Conservation (phyloP, 306 rosid genomes). For the Castanopsis chinensis region DNA sequence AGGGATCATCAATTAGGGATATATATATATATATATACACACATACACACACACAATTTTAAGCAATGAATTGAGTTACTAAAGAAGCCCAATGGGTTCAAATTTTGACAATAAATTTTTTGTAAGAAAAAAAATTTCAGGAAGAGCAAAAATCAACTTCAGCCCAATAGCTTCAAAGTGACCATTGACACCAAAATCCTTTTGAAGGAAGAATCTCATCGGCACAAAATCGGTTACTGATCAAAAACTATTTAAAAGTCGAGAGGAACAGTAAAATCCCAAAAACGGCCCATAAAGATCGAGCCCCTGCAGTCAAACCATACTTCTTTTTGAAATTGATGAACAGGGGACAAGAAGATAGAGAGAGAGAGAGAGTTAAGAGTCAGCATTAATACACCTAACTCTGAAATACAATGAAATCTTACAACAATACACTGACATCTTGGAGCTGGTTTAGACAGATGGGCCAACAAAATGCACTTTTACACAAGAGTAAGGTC, state of each 20-base stretch:
- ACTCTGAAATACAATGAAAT: constrained; percentile 5
- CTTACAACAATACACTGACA: not conserved
- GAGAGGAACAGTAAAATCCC: constrained; percentile 13
- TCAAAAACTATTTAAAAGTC: constrained; percentile 16
- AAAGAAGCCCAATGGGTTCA: not conserved
- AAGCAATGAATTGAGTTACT: not conserved
- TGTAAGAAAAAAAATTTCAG: not conserved
- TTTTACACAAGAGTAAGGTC: not conserved
- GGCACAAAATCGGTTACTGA: not conserved
- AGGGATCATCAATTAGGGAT: not conserved
- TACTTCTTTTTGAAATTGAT: not conserved
- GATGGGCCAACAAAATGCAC: not conserved
- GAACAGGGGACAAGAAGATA: not conserved
- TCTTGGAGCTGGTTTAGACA: no score
- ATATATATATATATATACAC: no score
- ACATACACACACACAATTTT: not conserved
- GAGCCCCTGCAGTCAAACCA: constrained; percentile 8
- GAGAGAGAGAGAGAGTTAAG: no score
- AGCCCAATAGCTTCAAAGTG: not conserved
- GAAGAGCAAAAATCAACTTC: not conserved
- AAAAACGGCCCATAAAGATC: constrained; percentile 6
- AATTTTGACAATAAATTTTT: not conserved
- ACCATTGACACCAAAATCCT: constrained; percentile 1
- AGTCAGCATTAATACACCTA: constrained; percentile 1
- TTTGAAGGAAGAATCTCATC: not conserved